A percentile compares a stretch with the other conserved stretches of the same genome.
Conservation (phyloP, 1,284 basidiomycete species). For the Cryptococcus floricola region DNA sequence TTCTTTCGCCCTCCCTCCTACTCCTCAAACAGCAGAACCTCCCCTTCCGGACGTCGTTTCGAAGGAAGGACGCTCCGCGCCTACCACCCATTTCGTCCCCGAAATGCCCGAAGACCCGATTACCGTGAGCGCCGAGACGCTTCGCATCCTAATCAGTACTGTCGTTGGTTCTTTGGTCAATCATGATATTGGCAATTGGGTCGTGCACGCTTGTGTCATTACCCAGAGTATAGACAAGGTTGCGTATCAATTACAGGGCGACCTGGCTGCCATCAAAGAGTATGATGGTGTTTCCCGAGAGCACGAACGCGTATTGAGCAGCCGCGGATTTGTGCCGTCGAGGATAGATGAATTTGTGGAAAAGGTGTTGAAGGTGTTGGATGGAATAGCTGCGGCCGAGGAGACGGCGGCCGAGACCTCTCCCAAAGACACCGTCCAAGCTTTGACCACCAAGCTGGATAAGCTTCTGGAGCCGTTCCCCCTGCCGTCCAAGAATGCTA, state of each 20-base stretch:
- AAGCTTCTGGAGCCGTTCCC: conserved; percentile 24
- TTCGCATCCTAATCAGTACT: conserved; percentile 30
- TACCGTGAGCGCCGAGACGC: conserved; percentile 31
- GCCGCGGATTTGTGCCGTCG: conserved; percentile 26
- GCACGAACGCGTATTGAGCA: conserved; percentile 24
- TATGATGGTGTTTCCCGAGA: conserved; percentile 32
- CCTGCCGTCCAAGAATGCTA: conserved; percentile 37
- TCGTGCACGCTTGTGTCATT: conserved; percentile 45
- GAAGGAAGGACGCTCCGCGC: too few relatives aligned
- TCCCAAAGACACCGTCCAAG: conserved; percentile 6
- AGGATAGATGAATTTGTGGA: conserved; percentile 39
- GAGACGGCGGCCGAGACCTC: conserved; percentile 19
- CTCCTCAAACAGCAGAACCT: neutral
- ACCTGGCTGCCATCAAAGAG: conserved; percentile 41
- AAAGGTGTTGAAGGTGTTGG: conserved; percentile 44
- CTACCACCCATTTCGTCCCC: conserved; percentile 9
- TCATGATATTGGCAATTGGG: conserved; percentile 41
- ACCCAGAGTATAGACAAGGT: conserved; percentile 39
- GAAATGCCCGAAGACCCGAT: conserved; percentile 33
- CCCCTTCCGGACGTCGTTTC: conserved; percentile 7
- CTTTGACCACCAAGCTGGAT: conserved; percentile 24
- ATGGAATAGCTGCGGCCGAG: conserved; percentile 44
- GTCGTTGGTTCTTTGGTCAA: conserved; percentile 34
- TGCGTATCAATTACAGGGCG: conserved; percentile 35
- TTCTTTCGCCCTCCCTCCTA: neutral